Percentiles rank a stretch among this genome's conserved stretches.
phyloP scores from a whole-genome alignment of 768 basidiomycete species.

The Boletus subparvulus region DNA sequence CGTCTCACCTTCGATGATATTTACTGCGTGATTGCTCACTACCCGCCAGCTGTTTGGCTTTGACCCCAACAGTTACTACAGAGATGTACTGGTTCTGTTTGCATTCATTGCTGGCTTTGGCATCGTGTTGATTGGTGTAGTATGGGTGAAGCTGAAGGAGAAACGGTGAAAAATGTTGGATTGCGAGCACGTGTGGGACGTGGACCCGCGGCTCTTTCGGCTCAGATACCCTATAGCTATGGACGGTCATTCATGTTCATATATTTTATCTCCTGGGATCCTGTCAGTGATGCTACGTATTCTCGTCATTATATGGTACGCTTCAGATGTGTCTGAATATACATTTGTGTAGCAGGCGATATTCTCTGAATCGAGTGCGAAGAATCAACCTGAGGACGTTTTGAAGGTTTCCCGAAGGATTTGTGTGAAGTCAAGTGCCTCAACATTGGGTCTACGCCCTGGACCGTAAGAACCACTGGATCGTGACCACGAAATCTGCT shows the following conservation, averaged over 20 bases:
- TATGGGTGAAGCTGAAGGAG: slow-evolving; percentile 79
- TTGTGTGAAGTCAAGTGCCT: background rate
- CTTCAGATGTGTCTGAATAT: background rate
- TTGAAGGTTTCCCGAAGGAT: background rate
- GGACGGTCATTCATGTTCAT: background rate
- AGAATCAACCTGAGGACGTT: background rate
- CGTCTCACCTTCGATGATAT: background rate
- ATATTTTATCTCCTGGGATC: background rate
- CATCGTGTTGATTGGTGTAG: slow-evolving; percentile 65
- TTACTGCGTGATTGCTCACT: background rate
- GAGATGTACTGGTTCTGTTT: slow-evolving; percentile 85
- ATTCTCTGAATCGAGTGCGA: background rate
- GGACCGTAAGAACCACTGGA: no score
- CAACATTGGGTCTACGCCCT: background rate
- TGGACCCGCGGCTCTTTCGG: no score
- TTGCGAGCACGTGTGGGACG: background rate
- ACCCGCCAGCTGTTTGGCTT: slow-evolving; percentile 78
- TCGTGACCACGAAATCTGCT: background rate
- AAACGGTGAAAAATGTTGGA: slow-evolving; percentile 46
- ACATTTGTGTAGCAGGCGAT: background rate
- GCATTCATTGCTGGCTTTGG: slow-evolving; percentile 84
- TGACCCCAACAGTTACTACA: slow-evolving; percentile 75
- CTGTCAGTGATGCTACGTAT: background rate
- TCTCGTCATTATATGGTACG: background rate
- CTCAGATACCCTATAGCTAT: background rate